Evolutionary conservation across 2,329 filamentous ascomycete genomes (phyloP), one percentile per base, ranked within the genome.

Genomic region (Proliferodiscus dingleyae): DNA sequence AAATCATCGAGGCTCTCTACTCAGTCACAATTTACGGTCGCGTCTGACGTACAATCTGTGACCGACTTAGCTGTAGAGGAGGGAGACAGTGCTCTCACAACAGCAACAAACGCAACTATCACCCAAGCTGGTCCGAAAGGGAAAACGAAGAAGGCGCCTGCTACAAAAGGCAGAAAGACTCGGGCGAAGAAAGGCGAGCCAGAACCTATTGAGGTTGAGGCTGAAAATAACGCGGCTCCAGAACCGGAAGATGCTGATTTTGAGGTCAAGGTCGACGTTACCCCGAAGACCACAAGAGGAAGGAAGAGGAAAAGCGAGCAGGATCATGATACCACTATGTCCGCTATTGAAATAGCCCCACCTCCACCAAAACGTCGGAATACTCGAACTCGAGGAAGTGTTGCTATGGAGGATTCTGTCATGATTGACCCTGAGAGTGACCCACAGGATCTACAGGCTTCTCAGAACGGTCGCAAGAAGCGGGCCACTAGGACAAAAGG

Each of bases 1-100:
- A 90, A 89, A 62, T 73, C 75, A 7, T 87, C 86, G 3, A 78
- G 87, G 26, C 62, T 78, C 11, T 85, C 81, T 1, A 67, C 70
- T 4, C 79, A 82, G 52, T 83, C 80, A 2, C 66, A 72, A 6
- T 67, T 71, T 2, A 79, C 76, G 1, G 59, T 64, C 2, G 60
- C 68, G 2, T 78, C 77, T 0, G 78, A 82, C 34, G 60, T 66
- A 5, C 65, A 68, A 10, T 77, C 75, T 0, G 37, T 73, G 2
- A 28, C 47, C 16, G 60, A 62, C 22, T 22, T 71, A 29, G 65
- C 71, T 2, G 69, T 68, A 30, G 72, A 75, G 6, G 64, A 70
- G 30, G 80, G 81, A 40, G 80, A 83, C 44, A 83, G 77, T 49
- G 64, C 81, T 32, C 61, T 82, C 55, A 81, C 79, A 3, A 83